Evolutionary conservation across 2,329 filamentous ascomycete species (phyloP), one percentile per base, ranked within the genome.

Genomic region (Colletotrichum karsti): DNA sequence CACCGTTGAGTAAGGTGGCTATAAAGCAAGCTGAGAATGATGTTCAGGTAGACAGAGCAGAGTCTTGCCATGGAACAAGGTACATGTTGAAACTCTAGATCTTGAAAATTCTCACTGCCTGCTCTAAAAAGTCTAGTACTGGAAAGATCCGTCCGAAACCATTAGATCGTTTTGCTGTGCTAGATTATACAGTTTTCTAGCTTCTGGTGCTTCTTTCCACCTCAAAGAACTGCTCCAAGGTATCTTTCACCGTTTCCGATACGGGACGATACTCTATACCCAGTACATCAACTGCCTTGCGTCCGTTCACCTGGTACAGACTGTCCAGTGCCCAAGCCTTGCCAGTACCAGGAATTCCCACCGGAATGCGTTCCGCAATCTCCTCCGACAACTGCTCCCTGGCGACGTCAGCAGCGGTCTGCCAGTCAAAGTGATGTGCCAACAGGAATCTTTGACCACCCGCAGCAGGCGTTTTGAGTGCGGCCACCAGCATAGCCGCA

Each of bases 191-290:
- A n/a, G n/a, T 33, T 33, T 8, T 9, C 5, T 8, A 35, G 15
- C 24, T 35, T 35, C 3, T 46, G 20, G 6, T 53, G 8, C 48
- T 42, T 24, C 33, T 22, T n/a, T 61, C 39, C 12, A 80, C 69
- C 33, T 74, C 73, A 7, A 80, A 57, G 55, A 78, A 80, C 53
- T 81, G 78, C 28, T 71, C 71, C 5, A 76, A 72, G 26, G 77
- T 74, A 37, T 73, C 74, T 26, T 74, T 74, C 1, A 79, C 76
- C 41, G 76, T 74, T 41, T 78, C 74, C 50, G 79, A 75, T 24
- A 74, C 77, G 2, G 72, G 71, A n/a, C 70, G 65, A 58, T 78
- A 77, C 59, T 74, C 74, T 44, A 79, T 72, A 0, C 76, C 77
- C 61, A 81, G 75, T 3, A 72, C 69, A 46, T 76, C 70, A 46